Conservation (phyloP, 108 stramenopile species). For the Skeletonema potamos region DNA sequence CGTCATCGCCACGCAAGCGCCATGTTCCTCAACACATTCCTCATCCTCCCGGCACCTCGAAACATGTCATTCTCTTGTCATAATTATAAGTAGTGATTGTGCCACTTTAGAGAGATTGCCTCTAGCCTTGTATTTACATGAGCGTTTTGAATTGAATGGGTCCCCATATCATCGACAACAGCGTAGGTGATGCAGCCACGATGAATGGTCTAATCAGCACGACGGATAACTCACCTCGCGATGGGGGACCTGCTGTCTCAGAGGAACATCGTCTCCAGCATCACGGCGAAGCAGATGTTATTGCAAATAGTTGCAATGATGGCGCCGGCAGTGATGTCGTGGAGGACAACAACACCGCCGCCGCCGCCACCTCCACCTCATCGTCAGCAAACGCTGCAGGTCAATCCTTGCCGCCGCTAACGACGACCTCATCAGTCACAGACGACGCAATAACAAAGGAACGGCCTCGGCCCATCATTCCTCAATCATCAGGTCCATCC, state of each 20-base stretch:
- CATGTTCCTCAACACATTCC: no score
- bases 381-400: neutral
- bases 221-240: neutral
- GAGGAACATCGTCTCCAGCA: neutral
- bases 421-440: neutral
- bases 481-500: neutral
- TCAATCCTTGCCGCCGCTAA: no score
- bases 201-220: neutral
- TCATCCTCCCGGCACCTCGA: no score
- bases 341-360: neutral
- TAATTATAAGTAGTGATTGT: no score
- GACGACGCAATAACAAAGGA: neutral
- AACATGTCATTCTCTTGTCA: no score
- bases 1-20: no score
- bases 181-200: neutral
- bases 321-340: no score
- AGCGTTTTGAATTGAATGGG: no score
- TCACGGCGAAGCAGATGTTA: neutral
- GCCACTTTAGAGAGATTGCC: no score
- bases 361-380: neutral
- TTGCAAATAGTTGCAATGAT: neutral
- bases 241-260: neutral
- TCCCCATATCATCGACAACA: neutral
- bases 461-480: neutral
- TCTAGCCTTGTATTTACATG: no score